Base-by-base conservation (phyloP, 2,329 filamentous ascomycete species). In the Paracorniculantispora psalliotae region DNA sequence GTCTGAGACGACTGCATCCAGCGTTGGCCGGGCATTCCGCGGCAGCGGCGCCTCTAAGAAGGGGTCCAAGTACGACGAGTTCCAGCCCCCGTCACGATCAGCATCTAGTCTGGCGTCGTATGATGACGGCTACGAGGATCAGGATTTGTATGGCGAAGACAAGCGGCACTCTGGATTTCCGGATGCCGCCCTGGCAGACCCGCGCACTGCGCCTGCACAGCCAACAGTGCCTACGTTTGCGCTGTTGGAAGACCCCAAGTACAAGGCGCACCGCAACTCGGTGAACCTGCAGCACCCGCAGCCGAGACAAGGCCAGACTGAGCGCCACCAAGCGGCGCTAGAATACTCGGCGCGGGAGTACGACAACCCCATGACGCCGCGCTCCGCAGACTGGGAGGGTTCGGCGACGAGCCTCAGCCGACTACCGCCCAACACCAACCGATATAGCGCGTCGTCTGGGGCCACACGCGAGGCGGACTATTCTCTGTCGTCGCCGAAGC, bases 1-100 rank as follows among this genome's bases (percentile, higher is more conserved):
- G 94, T 97, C 93, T 0, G 94, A 96, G 75, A 97, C 93, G 2
- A 99, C 94, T 0, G 84, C 92, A 4, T 96, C 92, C 0, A 96
- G 91, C 61, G 86, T 92, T 46, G 87, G 90, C 47, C 88, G 89
- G 65, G 89, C 88, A 43, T 89, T 92, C 71, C 85, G 88, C 43
- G 85, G 83, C 67, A 90, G 85, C 66, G 80, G 79, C 47, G 79
- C 80, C 50, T 77, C 74, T 23, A 79, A 78, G 69, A 84, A 81
- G 66, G 79, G 82, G 46, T 78, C 79, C 75, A 86, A 77, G 75
- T 86, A 79, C 72, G 87, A 77, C 75, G 86, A 73, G 72, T 85
- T 75, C 35, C 66, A 72, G 37, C 73, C 78, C 3, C 77, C 78
- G n/a, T 96, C 92, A 33, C 86, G 88, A 39, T 94, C 91, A 10